Evolutionary conservation across 805 yeast genomes (phyloP).

Genomic region (Candida ficus): DNA sequence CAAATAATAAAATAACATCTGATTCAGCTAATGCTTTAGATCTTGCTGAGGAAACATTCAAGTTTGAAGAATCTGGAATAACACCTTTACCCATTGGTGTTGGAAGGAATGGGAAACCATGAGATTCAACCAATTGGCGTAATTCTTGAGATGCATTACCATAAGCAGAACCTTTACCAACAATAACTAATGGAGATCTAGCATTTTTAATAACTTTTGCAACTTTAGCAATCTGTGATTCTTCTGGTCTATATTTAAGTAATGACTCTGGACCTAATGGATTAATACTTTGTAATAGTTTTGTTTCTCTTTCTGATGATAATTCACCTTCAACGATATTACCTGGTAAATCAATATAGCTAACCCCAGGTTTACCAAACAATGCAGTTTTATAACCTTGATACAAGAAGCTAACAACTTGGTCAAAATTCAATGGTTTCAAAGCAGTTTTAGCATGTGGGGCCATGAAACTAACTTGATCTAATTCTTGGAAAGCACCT

Average conservation of each 20-base stretch:
- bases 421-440: constrained; percentile 31
- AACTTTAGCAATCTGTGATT: constrained; percentile 30
- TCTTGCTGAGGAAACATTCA: constrained; percentile 59
- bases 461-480: constrained; percentile 48
- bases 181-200: constrained; percentile 45
- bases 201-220: constrained; percentile 31
- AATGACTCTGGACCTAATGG: not conserved
- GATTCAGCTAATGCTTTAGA: constrained; percentile 52
- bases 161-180: constrained; percentile 66
- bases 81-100: constrained; percentile 82
- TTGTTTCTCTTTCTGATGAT: not conserved
- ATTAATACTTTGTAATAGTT: constrained; percentile 10
- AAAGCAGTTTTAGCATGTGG: constrained; percentile 49
- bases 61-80: constrained; percentile 40
- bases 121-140: constrained; percentile 35
- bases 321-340: constrained; percentile 36
- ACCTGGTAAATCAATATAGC: constrained; percentile 65
- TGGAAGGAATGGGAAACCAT: constrained; percentile 54
- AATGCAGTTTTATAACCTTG: constrained; percentile 41
- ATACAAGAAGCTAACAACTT: constrained; percentile 35
- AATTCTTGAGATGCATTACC: constrained; percentile 36
- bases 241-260: constrained; percentile 35
- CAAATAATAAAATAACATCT: constrained; percentile 55
- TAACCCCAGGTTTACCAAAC: constrained; percentile 53
- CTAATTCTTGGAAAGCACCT: constrained; percentile 71